Base-by-base conservation (phyloP, 441 rosid genomes). In the Arabidopsis hybrid region DNA sequence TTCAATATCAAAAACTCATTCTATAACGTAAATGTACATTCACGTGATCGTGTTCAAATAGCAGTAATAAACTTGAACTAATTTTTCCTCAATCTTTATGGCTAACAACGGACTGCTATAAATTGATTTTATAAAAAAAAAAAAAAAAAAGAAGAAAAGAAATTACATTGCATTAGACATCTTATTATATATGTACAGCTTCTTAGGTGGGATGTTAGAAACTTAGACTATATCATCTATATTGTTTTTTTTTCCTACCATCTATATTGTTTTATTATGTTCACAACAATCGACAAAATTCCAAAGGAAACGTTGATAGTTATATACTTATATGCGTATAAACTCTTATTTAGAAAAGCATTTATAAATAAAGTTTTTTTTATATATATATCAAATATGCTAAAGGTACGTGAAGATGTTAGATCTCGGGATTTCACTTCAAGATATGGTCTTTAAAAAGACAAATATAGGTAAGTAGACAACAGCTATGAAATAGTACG, bases 401-500 rank as follows among this genome's bases (percentile, higher is more conserved):
- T 7, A 53, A 67, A 67, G 31, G 56, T 66, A 17, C 32, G 39
- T 50, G 34, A 39, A 74, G 39, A 58, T 39, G 16, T 66, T 40
- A 60, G 73, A 60, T 60, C 47, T 67, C 3, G 51, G 56, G 59
- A 43, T 67, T 59, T 60, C 56, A 34, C 43, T 32, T 10, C 11
- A 67, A 75, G 47, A 67, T 67, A 40, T 66, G 50, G 67, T 67
- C 57, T 67, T 50, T 14, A 10, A 21, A 67, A 52, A 74, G 35
- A 40, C 73, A 62, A 62, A 63, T 62, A 68, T 75, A 69, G 58
- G 64, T 14, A 40, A 52, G 64, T 75, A 68, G 65, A 57, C 66
- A 69, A 56, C 60, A 75, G 69, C 79, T 68, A 75, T 38, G 35
- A 52, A 75, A 55, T 39, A 43, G 68, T 34, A 61, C 63, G 65